Evolutionary conservation across 768 basidiomycete species (phyloP).

Genomic region (Lentinula detonsa): DNA sequence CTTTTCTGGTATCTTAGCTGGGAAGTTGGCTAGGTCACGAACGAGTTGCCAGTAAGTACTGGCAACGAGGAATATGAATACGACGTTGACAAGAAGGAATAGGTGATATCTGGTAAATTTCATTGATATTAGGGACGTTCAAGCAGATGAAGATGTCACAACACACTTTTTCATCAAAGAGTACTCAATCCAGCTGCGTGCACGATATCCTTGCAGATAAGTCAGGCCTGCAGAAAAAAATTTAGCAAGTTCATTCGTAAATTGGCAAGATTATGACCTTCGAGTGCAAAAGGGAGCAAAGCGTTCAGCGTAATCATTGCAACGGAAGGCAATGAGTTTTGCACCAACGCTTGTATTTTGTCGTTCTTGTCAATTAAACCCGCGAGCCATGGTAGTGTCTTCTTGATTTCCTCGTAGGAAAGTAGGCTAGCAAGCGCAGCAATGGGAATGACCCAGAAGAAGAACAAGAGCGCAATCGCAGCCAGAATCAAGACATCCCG

Average conservation of each 20-base stretch:
- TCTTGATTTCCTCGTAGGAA: slow-evolving; percentile 92
- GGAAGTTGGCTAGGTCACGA: slow-evolving; percentile 87
- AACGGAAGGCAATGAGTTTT: slow-evolving; percentile 89
- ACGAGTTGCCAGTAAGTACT: slow-evolving; percentile 91
- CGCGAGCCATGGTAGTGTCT: slow-evolving; percentile 83
- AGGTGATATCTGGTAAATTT: slow-evolving; percentile 70
- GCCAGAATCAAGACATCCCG: slow-evolving; percentile 69
- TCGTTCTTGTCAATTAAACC: slow-evolving; percentile 77
- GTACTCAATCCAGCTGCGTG: slow-evolving; percentile 91
- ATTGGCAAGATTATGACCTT: slow-evolving; percentile 42
- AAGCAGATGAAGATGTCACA: neutral
- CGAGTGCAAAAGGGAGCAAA: slow-evolving; percentile 79
- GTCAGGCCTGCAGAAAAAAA: slow-evolving; percentile 47
- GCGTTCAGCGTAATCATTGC: slow-evolving; percentile 91
- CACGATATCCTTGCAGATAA: slow-evolving; percentile 86
- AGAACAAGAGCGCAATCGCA: slow-evolving; percentile 68
- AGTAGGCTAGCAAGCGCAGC: slow-evolving; percentile 80
- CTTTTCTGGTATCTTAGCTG: slow-evolving; percentile 91
- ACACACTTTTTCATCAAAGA: slow-evolving; percentile 86
- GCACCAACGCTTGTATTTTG: slow-evolving; percentile 79
- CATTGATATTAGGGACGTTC: slow-evolving; percentile 6
- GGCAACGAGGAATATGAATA: slow-evolving; percentile 91
- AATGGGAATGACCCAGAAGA: slow-evolving; percentile 92
- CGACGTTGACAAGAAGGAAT: slow-evolving; percentile 86
- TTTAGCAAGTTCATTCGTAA: slow-evolving; percentile 4